Conservation (phyloP, 768 basidiomycete species). For the Mycena chlorophos region DNA sequence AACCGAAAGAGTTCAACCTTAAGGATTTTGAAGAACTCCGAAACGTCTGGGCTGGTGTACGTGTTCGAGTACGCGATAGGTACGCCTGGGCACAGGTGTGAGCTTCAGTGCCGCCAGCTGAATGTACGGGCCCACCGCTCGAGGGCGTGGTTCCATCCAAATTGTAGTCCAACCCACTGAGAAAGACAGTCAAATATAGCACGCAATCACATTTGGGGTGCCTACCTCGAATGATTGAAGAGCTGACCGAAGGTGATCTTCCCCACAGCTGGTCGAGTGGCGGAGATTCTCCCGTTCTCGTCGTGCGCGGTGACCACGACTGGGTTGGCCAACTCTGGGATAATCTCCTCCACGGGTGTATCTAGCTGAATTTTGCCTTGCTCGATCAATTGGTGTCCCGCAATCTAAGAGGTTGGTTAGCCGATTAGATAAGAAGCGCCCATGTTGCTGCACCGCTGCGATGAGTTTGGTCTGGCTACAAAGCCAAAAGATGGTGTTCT, state of each 20-base stretch:
- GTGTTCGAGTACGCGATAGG: not conserved
- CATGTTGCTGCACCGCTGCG: slow-evolving; percentile 22
- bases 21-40: slow-evolving; percentile 8
- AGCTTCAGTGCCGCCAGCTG: not conserved
- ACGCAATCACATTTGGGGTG: too few species aligned
- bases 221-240: not conserved
- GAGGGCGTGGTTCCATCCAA: not conserved
- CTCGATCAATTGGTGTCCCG: not conserved
- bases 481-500: slow-evolving; percentile 33
- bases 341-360: not conserved
- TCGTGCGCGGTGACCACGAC: slow-evolving; percentile 1
- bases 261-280: not conserved
- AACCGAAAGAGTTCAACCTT: slow-evolving; percentile 1
- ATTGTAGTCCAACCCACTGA: not conserved
- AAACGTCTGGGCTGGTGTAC: slow-evolving; percentile 4
- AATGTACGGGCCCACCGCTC: not conserved
- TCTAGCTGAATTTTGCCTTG: slow-evolving; percentile 3
- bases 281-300: not conserved
- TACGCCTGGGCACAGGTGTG: not conserved
- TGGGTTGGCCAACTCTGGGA: not conserved
- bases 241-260: not conserved
- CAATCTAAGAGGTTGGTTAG: not conserved
- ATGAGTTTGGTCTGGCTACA: slow-evolving; percentile 37
- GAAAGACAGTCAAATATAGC: too few species aligned
- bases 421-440: not conserved